Base-by-base conservation (phyloP, 2,329 filamentous ascomycete genomes). In the Moelleriella libera region DNA sequence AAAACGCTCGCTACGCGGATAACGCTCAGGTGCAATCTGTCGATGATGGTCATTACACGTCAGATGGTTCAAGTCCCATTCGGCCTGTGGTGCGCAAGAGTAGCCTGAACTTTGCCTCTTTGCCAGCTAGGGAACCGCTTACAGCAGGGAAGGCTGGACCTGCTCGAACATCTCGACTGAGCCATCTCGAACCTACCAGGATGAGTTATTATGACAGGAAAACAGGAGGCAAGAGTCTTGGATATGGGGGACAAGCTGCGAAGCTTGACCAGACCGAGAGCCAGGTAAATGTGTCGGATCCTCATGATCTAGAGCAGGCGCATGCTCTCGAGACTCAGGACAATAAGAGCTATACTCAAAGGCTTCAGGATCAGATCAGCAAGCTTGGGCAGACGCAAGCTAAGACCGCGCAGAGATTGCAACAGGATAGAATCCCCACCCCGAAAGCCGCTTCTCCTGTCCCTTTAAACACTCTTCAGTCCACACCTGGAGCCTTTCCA, bases 281-380 rank as follows among this genome's bases (percentile, higher is more conserved):
- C 65, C 70, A 80, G 41, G 55, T 71, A 47, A 68, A 75, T 48
- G 65, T 69, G n/a, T 59, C 69, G 14, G 56, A 58, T 3, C 55
- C 4, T 53, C 57, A 21, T 21, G 21, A 3, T 21, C 3, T 21
- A 21, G 21, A 21, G 21, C 21, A 21, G 21, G 21, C 21, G 5
- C 58, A 63, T 34, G 51, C 53, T 9, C 28, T 48, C 28, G 63
- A 69, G 32, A 73, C 79, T 29, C 66, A 68, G 2, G 71, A 72
- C 40, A 62, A 62, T 7, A 94, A 94, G 62, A 89, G 88, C 0
- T 94, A 92, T n/a, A 95, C 92, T 0, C 89, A 97, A 62, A 76
- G 86, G 42, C 71, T 98, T 12, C 88, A 95, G 54, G 90, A 97
- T 57, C 88, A 89, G 56, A 97, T 98, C 56, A 94, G 82, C 58